Conservation (phyloP, 768 basidiomycete genomes). For the Tricholoma saponaceum region DNA sequence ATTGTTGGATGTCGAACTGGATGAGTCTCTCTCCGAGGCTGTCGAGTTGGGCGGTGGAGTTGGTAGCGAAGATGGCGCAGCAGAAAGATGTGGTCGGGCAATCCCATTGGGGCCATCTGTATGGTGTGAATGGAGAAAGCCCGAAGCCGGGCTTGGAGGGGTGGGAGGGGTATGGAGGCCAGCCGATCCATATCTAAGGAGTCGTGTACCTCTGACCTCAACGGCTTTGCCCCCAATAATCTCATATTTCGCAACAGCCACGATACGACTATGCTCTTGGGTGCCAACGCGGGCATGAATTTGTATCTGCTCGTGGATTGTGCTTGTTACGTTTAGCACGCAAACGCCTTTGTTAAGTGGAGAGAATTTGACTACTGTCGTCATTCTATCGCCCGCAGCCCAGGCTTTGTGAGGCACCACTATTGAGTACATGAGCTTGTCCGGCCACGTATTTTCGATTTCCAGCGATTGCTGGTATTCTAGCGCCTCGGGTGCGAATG, state of each 20-base stretch:
- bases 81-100: neutral
- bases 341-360: constrained; percentile 82
- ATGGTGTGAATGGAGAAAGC: neutral
- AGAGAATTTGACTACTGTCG: constrained; percentile 80
- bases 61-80: neutral
- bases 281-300: constrained; percentile 47
- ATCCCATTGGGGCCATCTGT: constrained; percentile 4
- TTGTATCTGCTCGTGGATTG: constrained; percentile 73
- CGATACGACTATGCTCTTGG: constrained; percentile 58
- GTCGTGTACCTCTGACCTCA: constrained; percentile 24
- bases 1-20: neutral
- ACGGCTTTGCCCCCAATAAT: constrained; percentile 57
- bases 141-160: constrained; percentile 6
- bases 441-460: constrained; percentile 96
- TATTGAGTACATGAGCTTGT: constrained; percentile 93
- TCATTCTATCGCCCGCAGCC: constrained; percentile 84
- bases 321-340: constrained; percentile 62
- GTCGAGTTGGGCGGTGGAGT: neutral
- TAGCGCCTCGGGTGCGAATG: constrained; percentile 76
- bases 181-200: constrained; percentile 10
- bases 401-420: constrained; percentile 95
- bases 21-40: neutral
- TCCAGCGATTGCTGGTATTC: constrained; percentile 97
- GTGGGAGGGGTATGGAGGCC: constrained; percentile 8
- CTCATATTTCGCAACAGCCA: constrained; percentile 65